phyloP scores from a whole-genome alignment of 1,284 basidiomycete genomes.

The Fomitopsis betulina region DNA sequence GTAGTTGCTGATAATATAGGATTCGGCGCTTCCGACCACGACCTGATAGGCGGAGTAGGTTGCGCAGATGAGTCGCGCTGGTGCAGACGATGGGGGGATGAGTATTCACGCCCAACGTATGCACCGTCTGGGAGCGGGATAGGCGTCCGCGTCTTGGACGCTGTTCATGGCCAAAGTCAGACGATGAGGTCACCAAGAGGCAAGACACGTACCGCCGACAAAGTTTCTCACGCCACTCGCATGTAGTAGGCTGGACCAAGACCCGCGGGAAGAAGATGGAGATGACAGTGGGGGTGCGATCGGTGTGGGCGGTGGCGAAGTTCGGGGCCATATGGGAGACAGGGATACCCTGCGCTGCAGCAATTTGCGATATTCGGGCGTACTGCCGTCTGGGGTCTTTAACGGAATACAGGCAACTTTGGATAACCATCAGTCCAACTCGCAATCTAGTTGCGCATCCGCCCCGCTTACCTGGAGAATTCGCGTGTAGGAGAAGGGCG shows the following conservation, averaged over 20 bases:
- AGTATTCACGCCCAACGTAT: slow-evolving; percentile 1
- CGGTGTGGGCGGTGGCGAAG: slow-evolving; percentile 32
- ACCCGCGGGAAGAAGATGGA: slow-evolving; percentile 54
- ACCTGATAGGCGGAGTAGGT: slow-evolving; percentile 33
- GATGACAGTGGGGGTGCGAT: slow-evolving; percentile 36
- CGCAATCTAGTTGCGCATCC: not conserved
- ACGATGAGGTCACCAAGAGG: not conserved
- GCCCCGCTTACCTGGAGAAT: slow-evolving; percentile 22
- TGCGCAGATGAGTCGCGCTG: slow-evolving; percentile 18
- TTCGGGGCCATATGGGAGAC: slow-evolving; percentile 36
- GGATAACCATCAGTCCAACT: not conserved
- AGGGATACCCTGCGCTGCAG: slow-evolving; percentile 10
- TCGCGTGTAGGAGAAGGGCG: slow-evolving; percentile 48
- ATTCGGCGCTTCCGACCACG: slow-evolving; percentile 46
- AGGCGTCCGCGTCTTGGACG: not conserved
- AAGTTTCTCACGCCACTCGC: slow-evolving; percentile 60
- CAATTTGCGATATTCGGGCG: slow-evolving; percentile 2
- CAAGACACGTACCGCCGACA: slow-evolving; percentile 42
- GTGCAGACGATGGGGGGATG: slow-evolving; percentile 1
- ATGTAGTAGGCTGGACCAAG: slow-evolving; percentile 74
- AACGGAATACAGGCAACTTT: not conserved
- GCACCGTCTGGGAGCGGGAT: slow-evolving; percentile 3
- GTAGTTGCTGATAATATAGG: slow-evolving; percentile 28
- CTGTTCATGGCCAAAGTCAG: not conserved
- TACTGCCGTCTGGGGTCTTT: slow-evolving; percentile 4